These are phyloP conservation scores for Colletotrichum sp. DNA, from an alignment of 2,329 filamentous ascomycete species.

Conservation along the genomic window DNA sequence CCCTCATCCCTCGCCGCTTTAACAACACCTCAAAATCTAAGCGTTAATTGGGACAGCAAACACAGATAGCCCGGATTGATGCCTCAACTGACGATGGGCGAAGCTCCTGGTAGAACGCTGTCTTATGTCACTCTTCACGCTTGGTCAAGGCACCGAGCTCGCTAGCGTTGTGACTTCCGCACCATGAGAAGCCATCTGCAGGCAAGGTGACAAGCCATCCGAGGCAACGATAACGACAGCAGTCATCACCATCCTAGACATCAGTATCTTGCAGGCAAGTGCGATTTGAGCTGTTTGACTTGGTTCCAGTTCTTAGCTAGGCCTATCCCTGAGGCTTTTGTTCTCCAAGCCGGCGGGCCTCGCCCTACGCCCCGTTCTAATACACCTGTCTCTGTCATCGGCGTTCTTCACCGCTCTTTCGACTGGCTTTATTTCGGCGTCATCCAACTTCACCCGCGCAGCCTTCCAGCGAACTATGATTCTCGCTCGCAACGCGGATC, in stretches of 20 bases:
- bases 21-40: not conserved
- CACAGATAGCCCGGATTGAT: not conserved
- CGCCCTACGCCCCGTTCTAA: not conserved
- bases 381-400: not conserved
- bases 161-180: not conserved
- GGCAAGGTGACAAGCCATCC: not conserved
- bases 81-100: not conserved
- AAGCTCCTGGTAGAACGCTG: not conserved
- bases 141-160: not conserved
- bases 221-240: not conserved
- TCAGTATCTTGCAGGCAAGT: not conserved
- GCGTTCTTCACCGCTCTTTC: constrained; percentile 16
- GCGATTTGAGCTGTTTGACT: not conserved
- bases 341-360: not conserved
- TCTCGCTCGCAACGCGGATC: not conserved
- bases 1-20: not conserved
- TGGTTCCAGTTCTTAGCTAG: not conserved
- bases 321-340: constrained; percentile 9
- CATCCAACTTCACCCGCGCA: not conserved
- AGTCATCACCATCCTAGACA: not conserved
- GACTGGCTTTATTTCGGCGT: not conserved
- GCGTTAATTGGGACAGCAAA: not conserved
- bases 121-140: not conserved
- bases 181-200: not conserved
- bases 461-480: not conserved